Evolutionary conservation across 495 filamentous ascomycete species (phyloP), one percentile per base, ranked within the genome.

Genomic region (Copromyces sp.): DNA sequence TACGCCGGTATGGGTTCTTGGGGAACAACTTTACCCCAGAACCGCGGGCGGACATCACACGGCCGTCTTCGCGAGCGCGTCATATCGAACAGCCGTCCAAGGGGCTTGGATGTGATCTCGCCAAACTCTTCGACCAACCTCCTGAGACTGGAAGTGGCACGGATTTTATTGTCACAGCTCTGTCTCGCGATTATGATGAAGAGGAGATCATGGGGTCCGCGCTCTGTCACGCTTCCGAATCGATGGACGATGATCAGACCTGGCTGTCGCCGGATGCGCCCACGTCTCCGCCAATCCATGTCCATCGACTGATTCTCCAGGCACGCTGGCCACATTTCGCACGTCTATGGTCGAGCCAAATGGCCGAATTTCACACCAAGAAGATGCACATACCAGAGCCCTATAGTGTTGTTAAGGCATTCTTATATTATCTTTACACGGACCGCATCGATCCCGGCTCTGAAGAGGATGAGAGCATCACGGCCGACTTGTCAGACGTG

Each of bases 301-400:
- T 94, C 37, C 95, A 99, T 81, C 91, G 90, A 73, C 89, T 99
- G 71, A 97, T 99, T 69, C 86, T 99, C 24, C 93, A 94, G 79
- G 90, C 96, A 7, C 90, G 95, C 45, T 99, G 95, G 95, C 95
- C 95, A 16, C 96, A 99, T 80, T 99, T 99, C 81, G 89, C 90
- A 35, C 90, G 95, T 11, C 81, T 99, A 5, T 98, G 95, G 81
- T 88, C 92, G 24, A 89, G 95, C 11, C 93, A 97, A 75, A 98
- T 99, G 95, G 89, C 91, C 11, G 95, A 99, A 79, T 98, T 95
- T 77, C 95, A 98, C 80, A 93, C 92, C 14, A 94, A 94, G 76
- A 92, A 92, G 79, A 94, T 99, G 92, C 95, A 98, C 81, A 97
- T 99, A 53, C 94, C 96, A 0, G 96, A 98, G 78, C 93, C 94